These are phyloP conservation scores for Xylaria scruposa DNA, from an alignment of 495 filamentous ascomycete species.

Conservation along the genomic window DNA sequence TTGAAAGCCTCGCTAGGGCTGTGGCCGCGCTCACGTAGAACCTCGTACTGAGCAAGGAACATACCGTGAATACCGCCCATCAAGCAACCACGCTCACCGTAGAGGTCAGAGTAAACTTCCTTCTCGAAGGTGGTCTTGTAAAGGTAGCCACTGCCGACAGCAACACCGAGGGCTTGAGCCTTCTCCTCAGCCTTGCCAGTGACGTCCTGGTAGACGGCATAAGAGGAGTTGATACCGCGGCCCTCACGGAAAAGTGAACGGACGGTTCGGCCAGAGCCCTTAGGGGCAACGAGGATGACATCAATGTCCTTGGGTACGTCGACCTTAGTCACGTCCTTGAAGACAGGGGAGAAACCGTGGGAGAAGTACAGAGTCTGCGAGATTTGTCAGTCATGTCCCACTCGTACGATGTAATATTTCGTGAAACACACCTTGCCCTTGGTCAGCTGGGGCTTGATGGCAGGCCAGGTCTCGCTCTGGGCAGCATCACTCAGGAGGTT, in stretches of 20 bases:
- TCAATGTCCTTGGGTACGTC: slow-evolving; percentile 94
- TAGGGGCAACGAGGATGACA: slow-evolving; percentile 98
- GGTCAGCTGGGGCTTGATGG: slow-evolving; percentile 95
- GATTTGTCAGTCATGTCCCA: slow-evolving; percentile 30
- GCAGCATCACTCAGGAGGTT: slow-evolving; percentile 97
- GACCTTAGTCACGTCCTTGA: slow-evolving; percentile 99
- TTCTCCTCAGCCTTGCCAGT: slow-evolving; percentile 98
- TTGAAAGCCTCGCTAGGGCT: slow-evolving; percentile 98
- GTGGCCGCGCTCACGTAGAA: slow-evolving; percentile 97
- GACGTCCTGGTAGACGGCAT: slow-evolving; percentile 98
- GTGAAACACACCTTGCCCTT: slow-evolving; percentile 82
- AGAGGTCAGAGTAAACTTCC: slow-evolving; percentile 99
- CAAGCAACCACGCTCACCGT: slow-evolving; percentile 98
- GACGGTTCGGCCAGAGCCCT: slow-evolving; percentile 98
- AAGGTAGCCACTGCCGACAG: slow-evolving; percentile 94
- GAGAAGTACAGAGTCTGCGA: slow-evolving; percentile 96
- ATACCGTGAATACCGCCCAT: slow-evolving; percentile 99
- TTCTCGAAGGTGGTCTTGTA: slow-evolving; percentile 99
- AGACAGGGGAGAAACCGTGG: slow-evolving; percentile 99
- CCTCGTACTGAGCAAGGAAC: slow-evolving; percentile 99
- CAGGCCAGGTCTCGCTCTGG: slow-evolving; percentile 97
- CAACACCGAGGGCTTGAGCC: slow-evolving; percentile 95
- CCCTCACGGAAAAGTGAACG: slow-evolving; percentile 97
- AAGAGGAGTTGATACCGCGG: slow-evolving; percentile 98
- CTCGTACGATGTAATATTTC: slow-evolving; percentile 23